These are phyloP conservation scores for Sclerotinia glacialis DNA, from an alignment of 2,329 filamentous ascomycete species.

Conservation along the genomic window DNA sequence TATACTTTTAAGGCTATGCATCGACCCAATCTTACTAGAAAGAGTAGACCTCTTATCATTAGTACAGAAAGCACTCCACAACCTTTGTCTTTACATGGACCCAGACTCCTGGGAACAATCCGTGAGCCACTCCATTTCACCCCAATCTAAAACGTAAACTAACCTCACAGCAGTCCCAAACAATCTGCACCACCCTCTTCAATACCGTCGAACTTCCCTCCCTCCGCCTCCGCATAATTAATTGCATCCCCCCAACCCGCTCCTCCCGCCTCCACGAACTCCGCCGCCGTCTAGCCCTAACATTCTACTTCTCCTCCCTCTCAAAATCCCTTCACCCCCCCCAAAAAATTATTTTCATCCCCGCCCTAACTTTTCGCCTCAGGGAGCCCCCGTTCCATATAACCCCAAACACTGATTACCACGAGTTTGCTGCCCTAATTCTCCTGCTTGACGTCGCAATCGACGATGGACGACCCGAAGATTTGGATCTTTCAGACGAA, in stretches of 20 bases:
- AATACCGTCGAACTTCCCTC: slow-evolving; percentile 47
- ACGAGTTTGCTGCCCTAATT: slow-evolving; percentile 62
- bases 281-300: slow-evolving; percentile 63
- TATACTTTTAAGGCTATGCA: slow-evolving; percentile 53
- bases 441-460: slow-evolving; percentile 72
- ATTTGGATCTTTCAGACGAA: slow-evolving; percentile 36
- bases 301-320: slow-evolving; percentile 57
- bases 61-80: slow-evolving; percentile 46
- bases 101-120: slow-evolving; percentile 40
- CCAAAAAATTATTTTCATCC: slow-evolving; percentile 42
- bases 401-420: slow-evolving; percentile 61
- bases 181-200: slow-evolving; percentile 49
- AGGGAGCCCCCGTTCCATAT: slow-evolving; percentile 51
- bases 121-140: slow-evolving; percentile 36
- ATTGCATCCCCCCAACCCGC: slow-evolving; percentile 53
- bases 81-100: slow-evolving; percentile 46
- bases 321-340: slow-evolving; percentile 44
- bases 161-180: slow-evolving; percentile 45
- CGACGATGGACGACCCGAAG: slow-evolving; percentile 54
- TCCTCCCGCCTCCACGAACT: slow-evolving; percentile 55
- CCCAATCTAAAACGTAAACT: slow-evolving; percentile 12
- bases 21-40: slow-evolving; percentile 51
- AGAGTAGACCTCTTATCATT: slow-evolving; percentile 44
- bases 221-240: slow-evolving; percentile 57
- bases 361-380: slow-evolving; percentile 48